Conservation (phyloP, 306 rosid genomes). For the Leucaena leucocephala region DNA sequence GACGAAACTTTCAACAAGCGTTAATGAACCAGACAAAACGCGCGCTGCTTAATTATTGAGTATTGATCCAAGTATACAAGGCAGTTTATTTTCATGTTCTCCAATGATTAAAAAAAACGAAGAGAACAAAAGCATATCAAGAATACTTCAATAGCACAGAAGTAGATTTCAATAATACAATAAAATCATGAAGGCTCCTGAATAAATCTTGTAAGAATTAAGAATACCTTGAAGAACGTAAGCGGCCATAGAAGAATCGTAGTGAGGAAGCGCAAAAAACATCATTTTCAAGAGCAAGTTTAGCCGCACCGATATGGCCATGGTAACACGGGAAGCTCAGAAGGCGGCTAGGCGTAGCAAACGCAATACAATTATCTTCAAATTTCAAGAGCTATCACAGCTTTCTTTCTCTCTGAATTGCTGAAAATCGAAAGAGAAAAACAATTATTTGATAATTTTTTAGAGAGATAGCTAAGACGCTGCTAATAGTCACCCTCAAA, state of each 20-base stretch:
- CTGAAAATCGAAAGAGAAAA: not conserved
- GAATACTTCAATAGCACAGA: not conserved
- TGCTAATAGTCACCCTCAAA: not conserved
- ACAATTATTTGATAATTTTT: too few species aligned
- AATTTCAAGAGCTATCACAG: not conserved
- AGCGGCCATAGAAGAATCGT: not conserved
- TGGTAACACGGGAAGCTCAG: too few species aligned
- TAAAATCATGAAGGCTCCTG: not conserved
- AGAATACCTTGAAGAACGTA: not conserved
- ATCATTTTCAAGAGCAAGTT: not conserved
- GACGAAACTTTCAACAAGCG: not conserved
- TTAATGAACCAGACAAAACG: too few species aligned
- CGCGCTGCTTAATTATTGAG: too few species aligned
- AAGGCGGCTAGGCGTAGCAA: too few species aligned
- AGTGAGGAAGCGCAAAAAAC: not conserved
- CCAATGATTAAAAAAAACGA: not conserved
- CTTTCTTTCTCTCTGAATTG: not conserved
- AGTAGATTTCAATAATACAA: too few species aligned
- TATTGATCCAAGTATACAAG: not conserved
- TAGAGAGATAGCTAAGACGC: not conserved
- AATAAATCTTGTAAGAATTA: too few species aligned
- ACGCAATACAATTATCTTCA: too few species aligned
- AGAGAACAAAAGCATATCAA: not conserved
- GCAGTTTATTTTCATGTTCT: not conserved
- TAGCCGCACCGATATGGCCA: too few species aligned